Percentiles rank a stretch among this genome's conserved stretches.
Conservation (phyloP, 1,284 basidiomycete species). For the Sphagnurus paluster region DNA sequence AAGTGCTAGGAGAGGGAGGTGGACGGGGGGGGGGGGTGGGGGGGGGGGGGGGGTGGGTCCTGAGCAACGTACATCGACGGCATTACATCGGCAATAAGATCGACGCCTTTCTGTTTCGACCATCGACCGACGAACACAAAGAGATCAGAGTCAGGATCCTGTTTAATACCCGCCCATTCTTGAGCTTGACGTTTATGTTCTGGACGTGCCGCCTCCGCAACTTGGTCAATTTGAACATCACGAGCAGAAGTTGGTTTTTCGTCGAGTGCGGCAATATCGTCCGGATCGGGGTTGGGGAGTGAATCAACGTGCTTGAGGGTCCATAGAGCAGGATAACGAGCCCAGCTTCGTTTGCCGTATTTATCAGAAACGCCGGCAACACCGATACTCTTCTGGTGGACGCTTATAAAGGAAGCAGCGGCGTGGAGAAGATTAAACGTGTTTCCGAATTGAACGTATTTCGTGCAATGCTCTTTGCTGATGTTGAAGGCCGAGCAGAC, state of each 20-base stretch:
- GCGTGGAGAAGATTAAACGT: slow-evolving; percentile 94
- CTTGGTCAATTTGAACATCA: slow-evolving; percentile 76
- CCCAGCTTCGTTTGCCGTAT: slow-evolving; percentile 94
- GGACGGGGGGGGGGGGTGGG: no score
- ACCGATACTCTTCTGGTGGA: slow-evolving; percentile 89
- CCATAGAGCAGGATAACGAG: slow-evolving; percentile 92
- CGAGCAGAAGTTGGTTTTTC: slow-evolving; percentile 71
- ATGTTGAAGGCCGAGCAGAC: slow-evolving; percentile 96
- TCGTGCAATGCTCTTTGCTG: slow-evolving; percentile 91
- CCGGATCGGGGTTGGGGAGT: slow-evolving; percentile 89
- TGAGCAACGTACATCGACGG: slow-evolving; percentile 76
- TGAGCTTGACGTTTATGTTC: slow-evolving; percentile 89
- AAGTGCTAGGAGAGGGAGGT: no score
- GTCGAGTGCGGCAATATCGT: slow-evolving; percentile 89
- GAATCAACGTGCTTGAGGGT: slow-evolving; percentile 94
- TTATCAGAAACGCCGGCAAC: slow-evolving; percentile 96
- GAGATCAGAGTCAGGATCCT: slow-evolving; percentile 85
- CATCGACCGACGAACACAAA: slow-evolving; percentile 96
- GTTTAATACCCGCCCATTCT: slow-evolving; percentile 90
- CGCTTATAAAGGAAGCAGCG: slow-evolving; percentile 87
- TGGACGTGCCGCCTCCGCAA: slow-evolving; percentile 84
- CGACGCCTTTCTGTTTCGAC: slow-evolving; percentile 96
- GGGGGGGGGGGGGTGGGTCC: no score
- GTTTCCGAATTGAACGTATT: slow-evolving; percentile 96
- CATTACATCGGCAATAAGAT: slow-evolving; percentile 93